A percentile compares a stretch with the other conserved stretches of the same genome.
These are phyloP conservation scores for Gliomastix tumulicola DNA, from an alignment of 2,329 filamentous ascomycete genomes.

Conservation along the genomic window DNA sequence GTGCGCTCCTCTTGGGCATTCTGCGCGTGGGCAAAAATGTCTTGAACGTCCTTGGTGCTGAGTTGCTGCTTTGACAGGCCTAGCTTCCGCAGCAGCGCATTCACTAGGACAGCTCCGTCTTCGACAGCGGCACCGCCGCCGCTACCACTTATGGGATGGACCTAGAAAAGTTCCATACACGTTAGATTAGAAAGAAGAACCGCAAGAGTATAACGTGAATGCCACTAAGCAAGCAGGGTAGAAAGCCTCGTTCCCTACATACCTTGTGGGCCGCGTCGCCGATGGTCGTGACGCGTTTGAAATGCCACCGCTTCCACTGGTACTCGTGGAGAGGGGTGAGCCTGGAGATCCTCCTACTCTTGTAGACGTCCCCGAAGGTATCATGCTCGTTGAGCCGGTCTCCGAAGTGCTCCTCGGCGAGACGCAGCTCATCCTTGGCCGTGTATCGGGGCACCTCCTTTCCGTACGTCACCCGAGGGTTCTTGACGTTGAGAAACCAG, in stretches of 20 bases:
- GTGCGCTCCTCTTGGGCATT: no score
- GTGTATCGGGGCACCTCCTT: not conserved
- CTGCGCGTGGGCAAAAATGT: no score
- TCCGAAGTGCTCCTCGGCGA: not conserved
- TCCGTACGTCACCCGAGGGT: not conserved
- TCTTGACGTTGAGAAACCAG: not conserved
- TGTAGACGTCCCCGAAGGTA: conserved; percentile 18
- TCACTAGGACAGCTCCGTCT: not conserved
- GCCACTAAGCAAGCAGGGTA: not conserved
- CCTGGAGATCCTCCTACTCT: conserved; percentile 14
- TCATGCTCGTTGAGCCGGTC: not conserved
- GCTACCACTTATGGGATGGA: not conserved
- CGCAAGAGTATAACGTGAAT: not conserved
- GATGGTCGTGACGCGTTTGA: conserved; percentile 26
- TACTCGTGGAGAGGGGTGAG: conserved; percentile 25
- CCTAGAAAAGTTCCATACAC: not conserved
- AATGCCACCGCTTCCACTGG: conserved; percentile 29
- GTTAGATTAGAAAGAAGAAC: no score
- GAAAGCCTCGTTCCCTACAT: not conserved
- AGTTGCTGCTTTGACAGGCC: no score
- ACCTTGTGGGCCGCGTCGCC: conserved; percentile 34
- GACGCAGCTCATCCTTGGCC: not conserved
- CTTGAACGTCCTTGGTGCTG: no score
- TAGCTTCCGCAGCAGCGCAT: not conserved
- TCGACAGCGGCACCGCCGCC: not conserved